These are phyloP conservation scores for Amaranthus tricolor DNA, from an alignment of 179 eudicot species.

Conservation along the genomic window DNA sequence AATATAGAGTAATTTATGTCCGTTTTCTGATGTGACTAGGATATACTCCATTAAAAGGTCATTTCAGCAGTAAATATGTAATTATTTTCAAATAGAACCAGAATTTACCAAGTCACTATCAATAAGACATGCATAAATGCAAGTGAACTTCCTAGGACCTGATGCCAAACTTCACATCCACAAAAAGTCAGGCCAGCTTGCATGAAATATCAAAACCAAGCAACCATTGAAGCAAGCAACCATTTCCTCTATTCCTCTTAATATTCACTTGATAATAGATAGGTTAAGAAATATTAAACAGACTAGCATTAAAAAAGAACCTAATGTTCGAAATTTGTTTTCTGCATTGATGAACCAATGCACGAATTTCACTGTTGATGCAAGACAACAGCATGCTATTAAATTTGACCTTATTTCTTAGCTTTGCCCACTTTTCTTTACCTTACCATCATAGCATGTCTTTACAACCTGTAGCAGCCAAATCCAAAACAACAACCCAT, in stretches of 20 bases:
- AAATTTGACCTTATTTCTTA: background rate
- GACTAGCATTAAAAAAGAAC: background rate
- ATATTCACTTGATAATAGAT: background rate
- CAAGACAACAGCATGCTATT: background rate
- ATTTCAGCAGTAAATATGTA: background rate
- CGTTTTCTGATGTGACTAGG: background rate
- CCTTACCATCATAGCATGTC: too few relatives aligned
- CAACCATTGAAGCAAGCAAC: background rate
- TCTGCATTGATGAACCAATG: too few relatives aligned
- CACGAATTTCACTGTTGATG: too few relatives aligned
- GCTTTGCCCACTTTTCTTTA: too few relatives aligned
- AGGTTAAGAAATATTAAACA: background rate
- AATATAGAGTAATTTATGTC: background rate
- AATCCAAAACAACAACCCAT: too few relatives aligned
- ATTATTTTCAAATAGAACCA: background rate
- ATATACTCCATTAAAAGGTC: background rate
- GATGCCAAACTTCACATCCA: background rate
- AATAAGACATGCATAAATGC: too few relatives aligned
- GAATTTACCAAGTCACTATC: background rate
- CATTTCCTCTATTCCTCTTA: background rate
- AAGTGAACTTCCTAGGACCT: background rate
- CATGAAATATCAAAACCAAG: background rate
- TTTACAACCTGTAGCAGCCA: too few relatives aligned
- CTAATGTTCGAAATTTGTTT: background rate
- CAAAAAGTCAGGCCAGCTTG: background rate